Percentiles rank a stretch among this genome's conserved stretches.
These are phyloP conservation scores for Uromyces viciae-fabae DNA, from an alignment of 1,284 basidiomycete species.

Conservation along the genomic window DNA sequence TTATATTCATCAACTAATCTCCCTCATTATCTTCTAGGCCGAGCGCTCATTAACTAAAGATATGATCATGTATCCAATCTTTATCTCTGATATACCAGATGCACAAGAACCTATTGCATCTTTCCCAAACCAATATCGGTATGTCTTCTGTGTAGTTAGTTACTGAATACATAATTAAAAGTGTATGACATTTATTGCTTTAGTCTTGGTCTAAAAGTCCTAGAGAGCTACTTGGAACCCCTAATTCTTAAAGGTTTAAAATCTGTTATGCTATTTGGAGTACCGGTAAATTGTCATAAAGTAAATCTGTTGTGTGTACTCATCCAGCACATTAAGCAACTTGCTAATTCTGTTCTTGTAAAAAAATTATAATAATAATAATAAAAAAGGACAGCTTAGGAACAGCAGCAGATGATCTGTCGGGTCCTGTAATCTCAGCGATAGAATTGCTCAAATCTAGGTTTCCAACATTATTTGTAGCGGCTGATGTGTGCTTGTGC, in stretches of 20 bases:
- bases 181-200: not conserved
- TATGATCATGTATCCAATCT: conserved; percentile 97
- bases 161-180: not conserved
- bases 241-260: conserved; percentile 82
- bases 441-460: conserved; percentile 71
- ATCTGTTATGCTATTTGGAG: conserved; percentile 94
- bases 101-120: conserved; percentile 71
- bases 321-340: not conserved
- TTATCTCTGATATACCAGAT: conserved; percentile 86
- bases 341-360: not conserved
- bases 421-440: conserved; percentile 88
- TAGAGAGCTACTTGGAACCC: conserved; percentile 81
- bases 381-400: conserved; percentile 69
- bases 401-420: conserved; percentile 79
- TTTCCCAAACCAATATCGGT: conserved; percentile 76
- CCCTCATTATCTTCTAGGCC: conserved; percentile 42
- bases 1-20: not conserved
- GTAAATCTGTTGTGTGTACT: conserved; percentile 57
- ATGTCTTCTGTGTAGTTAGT: not conserved
- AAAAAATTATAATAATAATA: not conserved
- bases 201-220: conserved; percentile 83
- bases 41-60: conserved; percentile 68
- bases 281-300: conserved; percentile 78
- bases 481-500: conserved; percentile 96
- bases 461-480: conserved; percentile 81